Percentiles rank a stretch among this genome's conserved stretches.
Evolutionary conservation across 2,329 filamentous ascomycete genomes (phyloP).

Genomic region (Curvularia eragrostidis): DNA sequence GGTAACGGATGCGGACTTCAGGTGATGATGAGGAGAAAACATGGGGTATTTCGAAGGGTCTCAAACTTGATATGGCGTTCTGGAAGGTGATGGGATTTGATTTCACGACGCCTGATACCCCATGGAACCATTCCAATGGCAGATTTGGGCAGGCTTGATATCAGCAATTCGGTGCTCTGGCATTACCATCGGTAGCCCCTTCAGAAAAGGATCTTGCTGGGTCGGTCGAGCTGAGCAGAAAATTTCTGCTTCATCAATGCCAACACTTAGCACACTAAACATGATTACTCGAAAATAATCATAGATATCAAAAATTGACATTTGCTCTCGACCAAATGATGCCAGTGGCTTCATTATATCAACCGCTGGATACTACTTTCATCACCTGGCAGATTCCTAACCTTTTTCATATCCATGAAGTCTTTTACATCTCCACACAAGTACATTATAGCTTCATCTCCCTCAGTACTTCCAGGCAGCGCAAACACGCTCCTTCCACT

Average conservation of each 20-base stretch:
- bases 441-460: background rate
- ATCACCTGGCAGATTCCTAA: background rate
- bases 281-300: background rate
- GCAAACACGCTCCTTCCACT: conserved; percentile 22
- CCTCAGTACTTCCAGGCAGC: conserved; percentile 2
- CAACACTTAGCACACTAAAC: background rate
- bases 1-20: background rate
- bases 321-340: too few species aligned
- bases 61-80: background rate
- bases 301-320: background rate
- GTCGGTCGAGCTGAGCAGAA: background rate
- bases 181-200: background rate
- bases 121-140: background rate
- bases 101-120: background rate
- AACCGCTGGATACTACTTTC: background rate
- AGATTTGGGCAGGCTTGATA: background rate
- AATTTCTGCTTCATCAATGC: background rate
- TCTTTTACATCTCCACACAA: background rate
- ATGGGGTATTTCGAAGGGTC: background rate
- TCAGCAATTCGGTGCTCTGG: background rate
- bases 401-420: background rate
- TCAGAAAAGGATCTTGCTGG: background rate
- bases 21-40: background rate
- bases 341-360: background rate
- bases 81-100: background rate